These are phyloP conservation scores for Aspergillus bertholletiae DNA, from an alignment of 495 filamentous ascomycete genomes.

Conservation along the genomic window DNA sequence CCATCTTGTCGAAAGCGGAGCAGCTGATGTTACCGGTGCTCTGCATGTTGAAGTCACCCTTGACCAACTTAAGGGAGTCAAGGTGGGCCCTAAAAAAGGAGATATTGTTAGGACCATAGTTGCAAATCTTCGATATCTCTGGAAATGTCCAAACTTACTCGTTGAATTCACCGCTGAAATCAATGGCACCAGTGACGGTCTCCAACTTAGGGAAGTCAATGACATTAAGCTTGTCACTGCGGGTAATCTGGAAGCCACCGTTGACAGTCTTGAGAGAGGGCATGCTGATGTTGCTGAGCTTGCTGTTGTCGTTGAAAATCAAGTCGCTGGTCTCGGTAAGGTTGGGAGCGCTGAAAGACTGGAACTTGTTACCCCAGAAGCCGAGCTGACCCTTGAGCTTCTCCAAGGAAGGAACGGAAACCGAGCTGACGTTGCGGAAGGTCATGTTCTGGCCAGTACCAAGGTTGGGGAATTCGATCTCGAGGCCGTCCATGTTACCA, in stretches of 20 bases:
- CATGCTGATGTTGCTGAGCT: constrained; percentile 74
- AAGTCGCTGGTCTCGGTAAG: constrained; percentile 74
- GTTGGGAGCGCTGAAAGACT: constrained; percentile 67
- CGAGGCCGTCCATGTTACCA: constrained; percentile 51
- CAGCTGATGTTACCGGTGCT: constrained; percentile 64
- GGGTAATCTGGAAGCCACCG: constrained; percentile 78
- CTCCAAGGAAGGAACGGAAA: constrained; percentile 73
- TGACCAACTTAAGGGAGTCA: constrained; percentile 66
- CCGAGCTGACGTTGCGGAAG: constrained; percentile 73
- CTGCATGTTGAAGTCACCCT: constrained; percentile 84
- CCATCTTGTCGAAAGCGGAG: constrained; percentile 39
- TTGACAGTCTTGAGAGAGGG: constrained; percentile 62
- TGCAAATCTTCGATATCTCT: too few species aligned
- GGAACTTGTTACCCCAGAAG: constrained; percentile 78
- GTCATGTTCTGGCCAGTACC: constrained; percentile 77
- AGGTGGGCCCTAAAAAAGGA: constrained; percentile 61
- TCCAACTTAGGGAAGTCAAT: constrained; percentile 66
- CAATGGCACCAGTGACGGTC: constrained; percentile 78
- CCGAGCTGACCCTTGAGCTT: constrained; percentile 74
- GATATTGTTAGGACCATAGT: too few species aligned
- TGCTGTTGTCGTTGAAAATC: constrained; percentile 73
- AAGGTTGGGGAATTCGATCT: constrained; percentile 76
- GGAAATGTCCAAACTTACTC: too few species aligned
- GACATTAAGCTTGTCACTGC: constrained; percentile 70
- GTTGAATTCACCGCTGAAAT: constrained; percentile 82